A percentile compares a stretch with the other conserved stretches of the same genome.
Conservation (phyloP, 1,284 basidiomycete species). For the Hortiboletus rubellus region DNA sequence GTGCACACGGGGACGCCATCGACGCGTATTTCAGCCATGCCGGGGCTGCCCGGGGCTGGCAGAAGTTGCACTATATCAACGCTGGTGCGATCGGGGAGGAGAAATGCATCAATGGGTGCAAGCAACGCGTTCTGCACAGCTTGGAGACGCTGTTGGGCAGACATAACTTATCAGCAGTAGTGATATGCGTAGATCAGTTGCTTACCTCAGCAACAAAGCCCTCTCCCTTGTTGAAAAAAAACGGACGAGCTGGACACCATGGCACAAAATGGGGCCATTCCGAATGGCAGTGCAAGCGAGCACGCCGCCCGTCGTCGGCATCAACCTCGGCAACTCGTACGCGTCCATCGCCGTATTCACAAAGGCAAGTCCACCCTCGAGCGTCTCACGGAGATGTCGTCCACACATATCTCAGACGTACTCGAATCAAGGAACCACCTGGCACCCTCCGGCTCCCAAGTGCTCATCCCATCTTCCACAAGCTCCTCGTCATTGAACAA, state of each 20-base stretch:
- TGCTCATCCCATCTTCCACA: too few species aligned
- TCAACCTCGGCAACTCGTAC: slow-evolving; percentile 97
- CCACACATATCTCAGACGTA: too few species aligned
- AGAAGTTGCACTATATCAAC: background rate
- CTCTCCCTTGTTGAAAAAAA: background rate
- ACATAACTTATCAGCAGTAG: background rate
- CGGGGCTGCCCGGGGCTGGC: background rate
- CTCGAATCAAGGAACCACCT: too few species aligned
- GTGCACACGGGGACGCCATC: slow-evolving; percentile 13
- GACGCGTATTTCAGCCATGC: slow-evolving; percentile 6
- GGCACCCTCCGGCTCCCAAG: too few species aligned
- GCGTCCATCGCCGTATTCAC: slow-evolving; percentile 95
- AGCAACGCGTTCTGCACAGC: slow-evolving; percentile 16
- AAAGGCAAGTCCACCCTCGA: slow-evolving; percentile 57
- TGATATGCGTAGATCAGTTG: background rate
- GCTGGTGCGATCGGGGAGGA: slow-evolving; percentile 21
- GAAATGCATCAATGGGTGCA: background rate
- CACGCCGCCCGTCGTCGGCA: slow-evolving; percentile 72
- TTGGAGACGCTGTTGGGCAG: slow-evolving; percentile 6
- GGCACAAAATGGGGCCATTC: slow-evolving; percentile 25
- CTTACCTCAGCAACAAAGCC: slow-evolving; percentile 16
- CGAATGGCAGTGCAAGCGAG: slow-evolving; percentile 43
- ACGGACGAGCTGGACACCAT: slow-evolving; percentile 11
- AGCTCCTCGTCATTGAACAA: too few species aligned
- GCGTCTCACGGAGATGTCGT: too few species aligned